Base-by-base conservation (phyloP, 2,329 filamentous ascomycete species). In the Diplodia scrobiculata region DNA sequence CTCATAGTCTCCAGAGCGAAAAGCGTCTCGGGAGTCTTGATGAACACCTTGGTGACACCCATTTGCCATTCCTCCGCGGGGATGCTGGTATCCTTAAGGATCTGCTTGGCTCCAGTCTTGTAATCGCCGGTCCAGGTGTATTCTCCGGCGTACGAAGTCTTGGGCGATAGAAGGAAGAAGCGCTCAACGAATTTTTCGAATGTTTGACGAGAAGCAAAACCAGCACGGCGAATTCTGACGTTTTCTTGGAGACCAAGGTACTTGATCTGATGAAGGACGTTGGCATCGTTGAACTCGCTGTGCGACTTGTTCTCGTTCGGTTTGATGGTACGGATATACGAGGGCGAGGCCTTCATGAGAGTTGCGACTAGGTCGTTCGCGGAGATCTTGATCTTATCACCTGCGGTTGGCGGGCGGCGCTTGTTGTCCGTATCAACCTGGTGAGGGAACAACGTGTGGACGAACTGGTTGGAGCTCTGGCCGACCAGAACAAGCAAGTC, bases 191-290 rank as follows among this genome's bases (percentile, higher is more conserved):
- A 99, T 76, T 97, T 98, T 74, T 98, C 95, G 73, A 97, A 99
- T 0, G 92, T 92, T 75, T 98, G 94, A 77, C 95, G 91, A 74
- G 97, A 98, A 2, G 95, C 95, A 73, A 99, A 99, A 67, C 95
- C 95, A 68, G 95, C 95, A 76, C 95, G 88, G 71, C 95, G 90
- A 78, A 99, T 99, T 53, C 95, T 90, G 48, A 99, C 95, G 84
- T 99, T 99, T 80, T 99, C 95, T 77, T 98, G 94, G n/a, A 99
- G 83, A 87, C 95, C 95, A 14, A 99, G 89, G 73, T 99, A 99
- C 76, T 99, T 98, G 84, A 98, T 92, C 77, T 99, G 95, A 83
- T 99, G 95, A 73, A 98, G 84, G 21, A 99, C 95, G 72, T 98
- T 98, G 34, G 88, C 87, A 21, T 86, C 85, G 72, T 97, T 97